Percentiles rank a stretch among this genome's conserved stretches.
Evolutionary conservation across 2,329 filamentous ascomycete species (phyloP).

Genomic region (Fonsecaea pugnacius): DNA sequence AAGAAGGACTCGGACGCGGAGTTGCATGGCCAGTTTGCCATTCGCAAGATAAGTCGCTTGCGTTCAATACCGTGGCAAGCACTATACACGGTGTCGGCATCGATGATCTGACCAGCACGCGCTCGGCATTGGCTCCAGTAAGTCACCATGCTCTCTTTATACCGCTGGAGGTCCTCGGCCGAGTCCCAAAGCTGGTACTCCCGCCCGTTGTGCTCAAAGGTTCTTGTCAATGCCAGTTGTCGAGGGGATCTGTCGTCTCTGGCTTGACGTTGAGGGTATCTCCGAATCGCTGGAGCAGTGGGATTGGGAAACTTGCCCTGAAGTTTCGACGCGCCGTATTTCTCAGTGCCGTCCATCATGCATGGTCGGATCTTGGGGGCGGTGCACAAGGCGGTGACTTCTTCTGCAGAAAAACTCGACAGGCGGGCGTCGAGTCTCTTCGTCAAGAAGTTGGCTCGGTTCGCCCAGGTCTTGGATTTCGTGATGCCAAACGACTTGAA

Average conservation of each 20-base stretch:
- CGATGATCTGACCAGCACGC: conserved; percentile 16
- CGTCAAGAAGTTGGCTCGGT: conserved; percentile 27
- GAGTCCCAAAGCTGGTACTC: conserved; percentile 17
- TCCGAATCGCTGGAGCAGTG: conserved; percentile 13
- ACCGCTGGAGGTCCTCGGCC: conserved; percentile 11
- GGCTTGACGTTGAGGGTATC: conserved; percentile 3
- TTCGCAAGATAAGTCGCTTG: conserved; percentile 6
- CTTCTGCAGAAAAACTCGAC: conserved; percentile 2
- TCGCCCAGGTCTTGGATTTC: not conserved
- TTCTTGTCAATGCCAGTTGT: not conserved
- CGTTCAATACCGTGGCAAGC: conserved; percentile 1
- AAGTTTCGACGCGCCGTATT: conserved; percentile 22
- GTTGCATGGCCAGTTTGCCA: conserved; percentile 17
- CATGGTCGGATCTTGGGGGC: conserved; percentile 20
- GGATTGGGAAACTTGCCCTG: conserved; percentile 26
- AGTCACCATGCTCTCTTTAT: conserved; percentile 8
- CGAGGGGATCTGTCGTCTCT: not conserved
- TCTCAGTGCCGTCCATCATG: conserved; percentile 22
- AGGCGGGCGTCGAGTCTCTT: conserved; percentile 25
- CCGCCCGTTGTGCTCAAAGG: not conserved
- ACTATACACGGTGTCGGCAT: conserved; percentile 3
- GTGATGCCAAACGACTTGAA: conserved; percentile 15
- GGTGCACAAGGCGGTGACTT: conserved; percentile 15
- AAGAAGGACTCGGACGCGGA: conserved; percentile 10
- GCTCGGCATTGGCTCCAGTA: conserved; percentile 8